Base-by-base conservation (phyloP, 2,329 filamentous ascomycete species). In the Alternaria arbusti region DNA sequence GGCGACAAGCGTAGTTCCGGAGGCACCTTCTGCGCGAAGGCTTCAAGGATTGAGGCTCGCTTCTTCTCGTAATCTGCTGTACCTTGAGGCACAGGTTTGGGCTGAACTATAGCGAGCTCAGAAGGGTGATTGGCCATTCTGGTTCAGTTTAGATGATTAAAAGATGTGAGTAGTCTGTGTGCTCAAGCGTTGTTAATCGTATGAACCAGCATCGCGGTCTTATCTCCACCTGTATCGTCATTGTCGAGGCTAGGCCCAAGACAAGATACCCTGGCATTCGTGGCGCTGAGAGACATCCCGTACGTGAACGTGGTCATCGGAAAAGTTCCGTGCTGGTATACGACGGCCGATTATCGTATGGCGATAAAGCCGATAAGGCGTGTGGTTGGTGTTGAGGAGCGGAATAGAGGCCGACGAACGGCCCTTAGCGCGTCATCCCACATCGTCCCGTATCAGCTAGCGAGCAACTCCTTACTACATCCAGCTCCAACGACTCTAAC, bases 51-150 rank as follows among this genome's bases (percentile, higher is more conserved):
- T 4, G 59, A 45, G 20, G 57, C 54, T 17, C 70, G 64, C 50
- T 66, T 69, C 52, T 63, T 47, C 49, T 73, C 70, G 45, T 64
- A 72, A 22, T 66, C 64, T 3, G 60, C 59, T 30, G 68, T 72
- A 30, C 70, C 70, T 61, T 66, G n/a, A 9, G 68, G 68, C 15
- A 70, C 4, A 6, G 32, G 36, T 28, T 67, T 67, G 3, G 66
- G 61, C 47, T 67, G 64, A 32, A 70, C 46, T 36, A 68, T 23
- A 12, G 61, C 40, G 22, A 71, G 47, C 5, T 56, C 22, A 11
- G 59, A 45, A 11, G 51, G 32, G 11, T 54, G 26, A 8, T 26
- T 52, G 11, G 47, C 30, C 63, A 68, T 67, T 4, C 44, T 55
- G 52, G 26, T 52, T 13, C 12, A 15, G 13, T 15, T 2, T 11